phyloP scores from a whole-genome alignment of 257 asterid species.

The Solanum pinnatisectum region DNA sequence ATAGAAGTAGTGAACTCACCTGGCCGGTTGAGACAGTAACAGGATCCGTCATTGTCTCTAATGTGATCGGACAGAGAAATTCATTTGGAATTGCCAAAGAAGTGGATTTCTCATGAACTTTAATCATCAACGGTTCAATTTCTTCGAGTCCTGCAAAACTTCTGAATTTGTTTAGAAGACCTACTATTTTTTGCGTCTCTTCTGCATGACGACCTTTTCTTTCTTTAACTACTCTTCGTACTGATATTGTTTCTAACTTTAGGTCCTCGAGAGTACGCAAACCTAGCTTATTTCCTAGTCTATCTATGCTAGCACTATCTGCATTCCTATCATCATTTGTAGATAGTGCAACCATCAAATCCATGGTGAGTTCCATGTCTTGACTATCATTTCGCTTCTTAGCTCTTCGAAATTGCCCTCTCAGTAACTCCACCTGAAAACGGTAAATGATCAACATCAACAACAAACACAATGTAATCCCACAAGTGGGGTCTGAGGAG shows the following conservation, averaged over 20 bases:
- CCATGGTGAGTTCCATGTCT: conserved; percentile 91
- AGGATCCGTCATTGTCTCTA: conserved; percentile 85
- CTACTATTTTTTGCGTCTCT: conserved; percentile 31
- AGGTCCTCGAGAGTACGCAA: conserved; percentile 53
- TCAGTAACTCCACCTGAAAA: conserved; percentile 48
- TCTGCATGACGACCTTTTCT: conserved; percentile 32
- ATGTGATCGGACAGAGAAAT: conserved; percentile 75
- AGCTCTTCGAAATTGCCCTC: conserved; percentile 48
- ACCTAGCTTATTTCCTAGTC: conserved; percentile 63
- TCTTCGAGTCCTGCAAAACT: conserved; percentile 40
- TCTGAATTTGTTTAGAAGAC: conserved; percentile 55
- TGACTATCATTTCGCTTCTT: conserved; percentile 50
- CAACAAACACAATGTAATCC: not conserved
- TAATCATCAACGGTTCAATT: conserved; percentile 7
- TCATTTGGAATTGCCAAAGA: conserved; percentile 55
- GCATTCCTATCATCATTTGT: conserved; percentile 56
- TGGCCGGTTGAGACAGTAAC: conserved; percentile 79
- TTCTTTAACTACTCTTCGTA: conserved; percentile 41
- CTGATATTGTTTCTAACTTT: conserved; percentile 44
- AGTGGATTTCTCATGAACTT: conserved; percentile 12
- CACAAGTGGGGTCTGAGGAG: not conserved
- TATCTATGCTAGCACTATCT: conserved; percentile 57
- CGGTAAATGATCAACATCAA: not conserved
- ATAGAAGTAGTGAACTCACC: conserved; percentile 20
- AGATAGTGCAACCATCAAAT: conserved; percentile 71